Percentiles rank a stretch among this genome's conserved stretches.
These are phyloP conservation scores for Penicillium ucsense DNA, from an alignment of 495 filamentous ascomycete genomes.

Conservation along the genomic window DNA sequence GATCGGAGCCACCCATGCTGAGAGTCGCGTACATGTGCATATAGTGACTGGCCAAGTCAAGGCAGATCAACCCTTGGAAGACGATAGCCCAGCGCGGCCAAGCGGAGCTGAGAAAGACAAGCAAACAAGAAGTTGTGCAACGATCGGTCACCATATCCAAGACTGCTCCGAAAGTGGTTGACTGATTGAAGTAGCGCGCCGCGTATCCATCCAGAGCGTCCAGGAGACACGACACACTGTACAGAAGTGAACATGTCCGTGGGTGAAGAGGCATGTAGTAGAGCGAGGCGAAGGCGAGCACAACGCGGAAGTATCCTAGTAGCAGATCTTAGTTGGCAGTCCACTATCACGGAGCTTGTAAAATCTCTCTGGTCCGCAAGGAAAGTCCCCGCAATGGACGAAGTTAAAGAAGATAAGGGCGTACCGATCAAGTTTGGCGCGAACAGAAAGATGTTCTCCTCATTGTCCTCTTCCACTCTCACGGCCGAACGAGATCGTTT, in stretches of 20 bases:
- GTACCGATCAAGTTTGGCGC: slow-evolving; percentile 88
- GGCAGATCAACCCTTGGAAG: slow-evolving; percentile 83
- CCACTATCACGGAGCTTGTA: too few species aligned
- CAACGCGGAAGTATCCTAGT: slow-evolving; percentile 79
- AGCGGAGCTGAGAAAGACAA: slow-evolving; percentile 86
- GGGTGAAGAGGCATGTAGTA: slow-evolving; percentile 99
- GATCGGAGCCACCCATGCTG: slow-evolving; percentile 63
- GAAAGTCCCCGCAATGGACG: background rate
- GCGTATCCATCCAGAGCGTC: slow-evolving; percentile 91
- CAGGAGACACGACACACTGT: slow-evolving; percentile 84
- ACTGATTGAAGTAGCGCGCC: slow-evolving; percentile 79
- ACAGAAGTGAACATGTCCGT: slow-evolving; percentile 83
- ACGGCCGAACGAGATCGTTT: slow-evolving; percentile 14
- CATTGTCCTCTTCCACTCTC: slow-evolving; percentile 21
- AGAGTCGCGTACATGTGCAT: slow-evolving; percentile 94
- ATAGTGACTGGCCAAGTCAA: slow-evolving; percentile 94
- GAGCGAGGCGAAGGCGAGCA: slow-evolving; percentile 82
- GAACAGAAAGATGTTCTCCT: slow-evolving; percentile 94
- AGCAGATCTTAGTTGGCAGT: slow-evolving; percentile 1
- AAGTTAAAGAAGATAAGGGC: slow-evolving; percentile 4
- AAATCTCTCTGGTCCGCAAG: background rate
- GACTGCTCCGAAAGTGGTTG: slow-evolving; percentile 88
- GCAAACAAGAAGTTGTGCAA: slow-evolving; percentile 86
- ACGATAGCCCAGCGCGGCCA: slow-evolving; percentile 87
- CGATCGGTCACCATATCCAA: slow-evolving; percentile 97